Percentiles rank a stretch among this genome's conserved stretches.
phyloP scores from a whole-genome alignment of 768 basidiomycete species.

The Calocera cornea region DNA sequence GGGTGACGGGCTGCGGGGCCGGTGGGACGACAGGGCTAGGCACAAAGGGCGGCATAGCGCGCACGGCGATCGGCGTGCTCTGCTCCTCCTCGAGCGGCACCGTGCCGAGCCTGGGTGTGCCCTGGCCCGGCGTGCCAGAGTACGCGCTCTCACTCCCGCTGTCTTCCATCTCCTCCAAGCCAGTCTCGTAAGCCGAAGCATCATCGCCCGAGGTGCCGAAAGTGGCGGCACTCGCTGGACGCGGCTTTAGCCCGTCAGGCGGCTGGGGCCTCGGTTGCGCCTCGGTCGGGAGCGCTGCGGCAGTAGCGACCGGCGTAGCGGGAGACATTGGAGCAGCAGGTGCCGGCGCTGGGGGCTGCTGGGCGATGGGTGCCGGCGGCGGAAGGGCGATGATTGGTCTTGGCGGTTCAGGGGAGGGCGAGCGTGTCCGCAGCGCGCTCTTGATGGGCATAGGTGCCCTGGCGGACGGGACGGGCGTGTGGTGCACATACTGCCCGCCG shows the following conservation, averaged over 20 bases:
- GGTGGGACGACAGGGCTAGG: neutral
- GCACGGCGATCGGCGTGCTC: neutral
- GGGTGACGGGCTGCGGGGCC: neutral
- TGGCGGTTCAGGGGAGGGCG: neutral
- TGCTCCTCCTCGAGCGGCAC: neutral
- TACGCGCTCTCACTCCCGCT: neutral
- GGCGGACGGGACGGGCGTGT: constrained; percentile 1
- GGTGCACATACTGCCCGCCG: neutral
- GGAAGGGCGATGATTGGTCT: neutral
- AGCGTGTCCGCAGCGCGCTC: neutral
- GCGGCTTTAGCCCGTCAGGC: neutral
- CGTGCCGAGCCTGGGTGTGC: neutral
- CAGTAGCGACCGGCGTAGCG: neutral
- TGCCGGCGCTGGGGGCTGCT: neutral
- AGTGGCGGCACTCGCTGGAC: neutral
- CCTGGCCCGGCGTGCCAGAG: neutral
- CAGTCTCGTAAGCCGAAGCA: neutral
- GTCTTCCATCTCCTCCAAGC: neutral
- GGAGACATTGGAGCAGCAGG: neutral
- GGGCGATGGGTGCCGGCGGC: neutral
- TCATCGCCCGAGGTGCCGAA: neutral
- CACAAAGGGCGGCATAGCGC: neutral
- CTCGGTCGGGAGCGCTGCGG: neutral
- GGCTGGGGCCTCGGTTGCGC: neutral
- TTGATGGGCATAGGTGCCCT: neutral